Evolutionary conservation across 441 rosid species (phyloP).

Genomic region (Corymbia citriodora): DNA sequence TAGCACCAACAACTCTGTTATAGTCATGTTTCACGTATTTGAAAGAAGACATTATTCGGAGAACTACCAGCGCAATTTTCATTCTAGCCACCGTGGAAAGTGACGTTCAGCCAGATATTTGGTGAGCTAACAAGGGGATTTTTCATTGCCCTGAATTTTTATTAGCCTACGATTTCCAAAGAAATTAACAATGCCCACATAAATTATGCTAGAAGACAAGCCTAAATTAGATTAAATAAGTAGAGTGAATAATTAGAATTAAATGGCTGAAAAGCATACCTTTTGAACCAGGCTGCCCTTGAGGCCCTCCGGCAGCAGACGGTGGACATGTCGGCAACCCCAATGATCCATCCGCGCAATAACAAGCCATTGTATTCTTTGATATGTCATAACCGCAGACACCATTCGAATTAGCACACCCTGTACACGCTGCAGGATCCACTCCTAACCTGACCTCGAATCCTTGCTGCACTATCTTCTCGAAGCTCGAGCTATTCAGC

Average conservation of each 20-base stretch:
- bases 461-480: not conserved
- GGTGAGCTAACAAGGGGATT: not conserved
- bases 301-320: not conserved
- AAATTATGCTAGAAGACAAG: not conserved
- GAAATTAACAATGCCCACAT: accelerated
- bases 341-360: not conserved
- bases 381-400: constrained; percentile 9
- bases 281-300: not conserved
- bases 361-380: not conserved
- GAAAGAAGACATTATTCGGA: not conserved
- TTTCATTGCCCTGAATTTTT: not conserved
- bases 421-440: not conserved
- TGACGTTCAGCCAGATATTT: not conserved
- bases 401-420: not conserved
- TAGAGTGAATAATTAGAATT: accelerated
- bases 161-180: not conserved
- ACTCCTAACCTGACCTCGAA: not conserved
- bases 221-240: not conserved
- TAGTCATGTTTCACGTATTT: not conserved
- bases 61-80: not conserved
- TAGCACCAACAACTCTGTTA: not conserved
- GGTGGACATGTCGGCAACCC: not conserved
- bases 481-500: not conserved
- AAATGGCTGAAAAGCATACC: not conserved
- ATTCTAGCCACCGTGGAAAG: not conserved